Percentiles rank a stretch among this genome's conserved stretches.
Evolutionary conservation across 2,329 filamentous ascomycete species (phyloP).

Genomic region (Sporothrix mexicana): DNA sequence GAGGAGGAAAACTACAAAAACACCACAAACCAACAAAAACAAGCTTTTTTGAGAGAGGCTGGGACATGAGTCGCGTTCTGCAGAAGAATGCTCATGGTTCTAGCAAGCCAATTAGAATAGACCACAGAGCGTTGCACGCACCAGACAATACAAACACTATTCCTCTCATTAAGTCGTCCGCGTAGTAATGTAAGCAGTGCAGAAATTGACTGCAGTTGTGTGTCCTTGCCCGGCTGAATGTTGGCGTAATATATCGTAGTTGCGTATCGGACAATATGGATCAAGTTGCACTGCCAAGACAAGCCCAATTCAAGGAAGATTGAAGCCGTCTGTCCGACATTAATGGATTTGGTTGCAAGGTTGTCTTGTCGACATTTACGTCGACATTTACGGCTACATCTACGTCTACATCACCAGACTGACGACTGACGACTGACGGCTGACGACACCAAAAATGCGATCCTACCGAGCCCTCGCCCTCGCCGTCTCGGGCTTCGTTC

Average conservation of each 20-base stretch:
- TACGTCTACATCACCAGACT: too few relatives aligned
- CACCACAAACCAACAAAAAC: neutral
- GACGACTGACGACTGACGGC: neutral
- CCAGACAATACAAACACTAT: constrained; percentile 6
- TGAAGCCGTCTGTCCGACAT: neutral
- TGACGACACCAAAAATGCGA: neutral
- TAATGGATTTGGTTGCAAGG: neutral
- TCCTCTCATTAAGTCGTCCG: neutral
- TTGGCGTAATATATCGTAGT: too few relatives aligned
- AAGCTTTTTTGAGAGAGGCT: neutral
- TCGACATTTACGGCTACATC: too few relatives aligned
- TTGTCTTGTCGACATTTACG: too few relatives aligned
- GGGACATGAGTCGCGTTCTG: too few relatives aligned
- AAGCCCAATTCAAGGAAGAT: too few relatives aligned
- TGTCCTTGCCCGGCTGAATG: neutral
- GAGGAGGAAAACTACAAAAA: constrained; percentile 10
- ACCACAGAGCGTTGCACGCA: neutral
- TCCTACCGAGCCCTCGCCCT: neutral
- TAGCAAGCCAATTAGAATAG: constrained; percentile 9
- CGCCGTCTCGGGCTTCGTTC: neutral
- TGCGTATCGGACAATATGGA: too few relatives aligned
- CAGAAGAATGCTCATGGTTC: too few relatives aligned
- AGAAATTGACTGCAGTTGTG: too few relatives aligned
- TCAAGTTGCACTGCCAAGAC: too few relatives aligned
- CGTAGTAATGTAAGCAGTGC: too few relatives aligned